Evolutionary conservation across 176 grass and related monocot genomes (phyloP).

Genomic region (Cenchrus americanus): DNA sequence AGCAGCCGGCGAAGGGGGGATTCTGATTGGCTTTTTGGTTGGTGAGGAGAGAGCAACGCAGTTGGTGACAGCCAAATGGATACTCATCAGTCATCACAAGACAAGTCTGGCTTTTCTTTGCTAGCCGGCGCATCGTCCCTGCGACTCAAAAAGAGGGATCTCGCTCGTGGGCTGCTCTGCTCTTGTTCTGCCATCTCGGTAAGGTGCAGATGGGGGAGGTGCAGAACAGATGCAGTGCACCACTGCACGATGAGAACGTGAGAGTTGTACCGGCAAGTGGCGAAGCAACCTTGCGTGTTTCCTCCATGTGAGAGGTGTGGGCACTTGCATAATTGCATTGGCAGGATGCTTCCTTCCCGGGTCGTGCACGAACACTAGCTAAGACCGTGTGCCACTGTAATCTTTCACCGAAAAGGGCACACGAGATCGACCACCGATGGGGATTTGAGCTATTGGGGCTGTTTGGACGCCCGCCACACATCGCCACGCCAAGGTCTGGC

Average conservation of each 20-base stretch:
- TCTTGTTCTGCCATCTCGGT: not conserved
- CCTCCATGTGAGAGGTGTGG: too few relatives aligned
- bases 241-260: not conserved
- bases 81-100: too few relatives aligned
- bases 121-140: not conserved
- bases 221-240: not conserved
- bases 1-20: not conserved
- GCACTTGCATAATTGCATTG: too few relatives aligned
- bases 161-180: not conserved
- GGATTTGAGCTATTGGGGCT: too few relatives aligned
- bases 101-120: not conserved
- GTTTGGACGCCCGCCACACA: too few relatives aligned
- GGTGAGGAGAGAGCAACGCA: not conserved
- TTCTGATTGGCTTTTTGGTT: not conserved
- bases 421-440: too few relatives aligned
- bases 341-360: too few relatives aligned
- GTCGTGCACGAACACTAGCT: too few relatives aligned
- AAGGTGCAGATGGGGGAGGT: not conserved
- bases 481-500: too few relatives aligned
- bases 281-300: too few relatives aligned
- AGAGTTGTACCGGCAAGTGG: not conserved
- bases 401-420: too few relatives aligned
- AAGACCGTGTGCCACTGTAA: too few relatives aligned
- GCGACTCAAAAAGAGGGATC: not conserved
- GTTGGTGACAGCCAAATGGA: not conserved